These are phyloP conservation scores for Microdochium trichocladiopsis DNA, from an alignment of 2,329 filamentous ascomycete species.

Conservation along the genomic window DNA sequence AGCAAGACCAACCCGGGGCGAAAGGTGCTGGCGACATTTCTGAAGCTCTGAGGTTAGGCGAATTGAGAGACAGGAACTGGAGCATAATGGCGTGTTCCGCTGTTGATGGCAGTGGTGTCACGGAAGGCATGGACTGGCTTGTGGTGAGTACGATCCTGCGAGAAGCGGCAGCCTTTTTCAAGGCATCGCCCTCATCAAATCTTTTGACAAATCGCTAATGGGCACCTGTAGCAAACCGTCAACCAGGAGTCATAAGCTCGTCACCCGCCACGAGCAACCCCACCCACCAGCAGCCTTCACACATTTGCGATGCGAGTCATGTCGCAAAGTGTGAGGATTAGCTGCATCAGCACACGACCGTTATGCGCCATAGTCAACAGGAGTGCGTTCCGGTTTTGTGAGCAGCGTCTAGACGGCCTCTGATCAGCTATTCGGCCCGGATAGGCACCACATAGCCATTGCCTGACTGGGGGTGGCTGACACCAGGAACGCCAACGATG, in stretches of 20 bases:
- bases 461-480: too few species aligned
- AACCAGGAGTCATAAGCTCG: slow-evolving; percentile 12
- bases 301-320: background rate
- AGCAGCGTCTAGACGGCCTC: too few species aligned
- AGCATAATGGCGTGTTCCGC: slow-evolving; percentile 97
- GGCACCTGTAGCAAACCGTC: slow-evolving; percentile 12
- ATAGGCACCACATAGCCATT: too few species aligned
- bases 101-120: slow-evolving; percentile 89
- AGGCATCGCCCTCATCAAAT: background rate
- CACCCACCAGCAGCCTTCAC: background rate
- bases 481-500: too few species aligned
- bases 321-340: background rate
- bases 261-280: background rate
- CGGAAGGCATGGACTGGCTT: slow-evolving; percentile 98
- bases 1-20: slow-evolving; percentile 95
- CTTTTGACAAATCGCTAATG: background rate
- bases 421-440: too few species aligned
- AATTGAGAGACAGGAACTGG: slow-evolving; percentile 95
- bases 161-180: background rate
- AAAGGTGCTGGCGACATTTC: slow-evolving; percentile 96
- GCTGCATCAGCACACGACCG: too few species aligned
- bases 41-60: slow-evolving; percentile 81
- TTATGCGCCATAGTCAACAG: too few species aligned
- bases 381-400: too few species aligned
- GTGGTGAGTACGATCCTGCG: slow-evolving; percentile 53